phyloP scores from a whole-genome alignment of 192 early-diverging fungal genomes.

The Backusella mclennaniae region DNA sequence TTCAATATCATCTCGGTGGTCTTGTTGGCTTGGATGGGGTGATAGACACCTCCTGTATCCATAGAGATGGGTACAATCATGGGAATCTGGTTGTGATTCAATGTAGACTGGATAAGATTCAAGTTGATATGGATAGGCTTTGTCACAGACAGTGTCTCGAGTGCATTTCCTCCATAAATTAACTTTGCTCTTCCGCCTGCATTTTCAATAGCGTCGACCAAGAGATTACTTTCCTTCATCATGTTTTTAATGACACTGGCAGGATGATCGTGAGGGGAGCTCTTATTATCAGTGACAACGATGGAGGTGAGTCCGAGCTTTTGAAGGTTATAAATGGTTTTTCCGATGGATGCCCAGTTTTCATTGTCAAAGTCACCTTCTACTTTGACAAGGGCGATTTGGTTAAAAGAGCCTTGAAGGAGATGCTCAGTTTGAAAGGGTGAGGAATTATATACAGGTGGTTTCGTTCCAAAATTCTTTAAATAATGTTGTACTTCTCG shows the following conservation, averaged over 20 bases:
- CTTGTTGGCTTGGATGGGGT: conserved; percentile 43
- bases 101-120: conserved; percentile 51
- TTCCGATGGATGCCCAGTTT: conserved; percentile 43
- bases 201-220: conserved; percentile 71
- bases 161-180: conserved; percentile 61
- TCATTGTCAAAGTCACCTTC: conserved; percentile 45
- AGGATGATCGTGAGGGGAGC: background rate
- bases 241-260: conserved; percentile 34
- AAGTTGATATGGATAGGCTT: conserved; percentile 15
- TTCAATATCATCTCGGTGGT: conserved; percentile 52
- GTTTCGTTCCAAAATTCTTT: conserved; percentile 42
- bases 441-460: background rate
- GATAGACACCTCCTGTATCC: conserved; percentile 32
- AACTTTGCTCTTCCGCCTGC: conserved; percentile 71
- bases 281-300: conserved; percentile 57
- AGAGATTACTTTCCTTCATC: conserved; percentile 48
- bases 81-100: conserved; percentile 66
- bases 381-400: conserved; percentile 60
- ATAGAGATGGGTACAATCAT: conserved; percentile 49
- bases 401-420: conserved; percentile 46
- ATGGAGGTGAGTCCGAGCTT: conserved; percentile 64
- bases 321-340: conserved; percentile 62
- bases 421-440: conserved; percentile 6
- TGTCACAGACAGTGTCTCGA: conserved; percentile 25
- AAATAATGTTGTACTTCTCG: conserved; percentile 62